A percentile compares a stretch with the other conserved stretches of the same genome.
These are phyloP conservation scores for Aspergillus fumigatiaffinis DNA, from an alignment of 2,329 filamentous ascomycete species.

Conservation along the genomic window DNA sequence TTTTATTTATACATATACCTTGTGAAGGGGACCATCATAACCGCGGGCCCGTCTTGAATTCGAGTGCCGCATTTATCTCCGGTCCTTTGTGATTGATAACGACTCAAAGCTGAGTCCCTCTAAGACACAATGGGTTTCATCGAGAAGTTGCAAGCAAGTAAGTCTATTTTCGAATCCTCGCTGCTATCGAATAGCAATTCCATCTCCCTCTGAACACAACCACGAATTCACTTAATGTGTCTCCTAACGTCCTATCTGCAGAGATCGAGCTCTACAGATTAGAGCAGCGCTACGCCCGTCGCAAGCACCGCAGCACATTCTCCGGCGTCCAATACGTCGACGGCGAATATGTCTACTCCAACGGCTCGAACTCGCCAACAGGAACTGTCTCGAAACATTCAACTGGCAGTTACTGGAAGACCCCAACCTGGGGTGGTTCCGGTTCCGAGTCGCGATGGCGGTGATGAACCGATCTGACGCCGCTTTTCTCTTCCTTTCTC, in stretches of 20 bases:
- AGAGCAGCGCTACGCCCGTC: conserved; percentile 89
- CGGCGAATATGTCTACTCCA: conserved; percentile 83
- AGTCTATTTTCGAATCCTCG: conserved; percentile 19
- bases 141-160: conserved; percentile 50
- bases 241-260: conserved; percentile 35
- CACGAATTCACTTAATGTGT: not conserved
- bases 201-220: not conserved
- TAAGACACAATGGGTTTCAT: conserved; percentile 45
- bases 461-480: conserved; percentile 12
- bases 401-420: conserved; percentile 31
- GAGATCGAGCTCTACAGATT: conserved; percentile 85
- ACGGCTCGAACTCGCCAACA: conserved; percentile 32
- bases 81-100: not conserved
- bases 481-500: conserved; percentile 1
- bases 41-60: not conserved
- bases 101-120: not conserved
- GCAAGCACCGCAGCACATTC: conserved; percentile 85
- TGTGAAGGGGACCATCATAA: not conserved
- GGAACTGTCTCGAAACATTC: conserved; percentile 39
- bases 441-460: conserved; percentile 27
- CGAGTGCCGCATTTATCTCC: not conserved
- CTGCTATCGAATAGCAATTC: not conserved
- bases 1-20: not conserved
- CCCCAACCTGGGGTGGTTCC: conserved; percentile 25
- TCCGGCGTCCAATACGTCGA: conserved; percentile 88